A percentile compares a stretch with the other conserved stretches of the same genome.
phyloP scores from a whole-genome alignment of 2,329 filamentous ascomycete genomes.

The Fusarium scirpi region DNA sequence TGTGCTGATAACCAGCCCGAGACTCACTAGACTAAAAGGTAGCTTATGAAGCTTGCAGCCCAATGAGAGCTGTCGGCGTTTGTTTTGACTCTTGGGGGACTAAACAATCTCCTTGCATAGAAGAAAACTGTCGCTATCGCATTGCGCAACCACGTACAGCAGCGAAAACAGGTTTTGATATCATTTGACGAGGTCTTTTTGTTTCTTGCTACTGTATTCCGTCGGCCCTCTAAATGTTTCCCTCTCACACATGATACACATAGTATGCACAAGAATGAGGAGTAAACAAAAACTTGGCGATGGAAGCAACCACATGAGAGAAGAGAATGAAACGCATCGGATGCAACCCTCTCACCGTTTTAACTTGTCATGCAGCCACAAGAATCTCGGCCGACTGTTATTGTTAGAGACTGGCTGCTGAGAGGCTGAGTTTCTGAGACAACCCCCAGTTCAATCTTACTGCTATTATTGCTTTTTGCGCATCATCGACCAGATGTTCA shows the following conservation, averaged over 20 bases:
- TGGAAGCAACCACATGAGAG: slow-evolving; percentile 20
- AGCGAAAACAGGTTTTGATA: slow-evolving; percentile 19
- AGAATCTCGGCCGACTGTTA: slow-evolving; percentile 15
- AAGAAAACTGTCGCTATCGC: slow-evolving; percentile 11
- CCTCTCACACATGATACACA: slow-evolving; percentile 13
- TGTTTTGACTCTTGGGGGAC: slow-evolving; percentile 4
- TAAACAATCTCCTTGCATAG: slow-evolving; percentile 26
- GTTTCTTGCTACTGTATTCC: slow-evolving; percentile 7
- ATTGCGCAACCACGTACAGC: slow-evolving; percentile 19
- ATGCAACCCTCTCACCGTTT: slow-evolving; percentile 35
- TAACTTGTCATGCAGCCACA: slow-evolving; percentile 23
- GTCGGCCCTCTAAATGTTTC: slow-evolving; percentile 3
- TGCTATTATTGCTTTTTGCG: slow-evolving; percentile 5
- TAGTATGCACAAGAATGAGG: slow-evolving; percentile 5
- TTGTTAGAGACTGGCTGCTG: slow-evolving; percentile 21
- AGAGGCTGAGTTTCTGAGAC: slow-evolving; percentile 26
- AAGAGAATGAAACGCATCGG: slow-evolving; percentile 20
- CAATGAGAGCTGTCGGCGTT: slow-evolving; percentile 23
- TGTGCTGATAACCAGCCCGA: slow-evolving; percentile 31
- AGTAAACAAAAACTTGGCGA: slow-evolving; percentile 7
- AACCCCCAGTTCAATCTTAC: slow-evolving; percentile 20
- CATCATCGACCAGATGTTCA: background rate
- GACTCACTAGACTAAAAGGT: slow-evolving; percentile 11
- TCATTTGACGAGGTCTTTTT: background rate
- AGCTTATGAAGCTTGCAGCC: slow-evolving; percentile 28